A percentile compares a stretch with the other conserved stretches of the same genome.
Conservation (phyloP, 305 asterid species). For the Fraxinus baroniana region DNA sequence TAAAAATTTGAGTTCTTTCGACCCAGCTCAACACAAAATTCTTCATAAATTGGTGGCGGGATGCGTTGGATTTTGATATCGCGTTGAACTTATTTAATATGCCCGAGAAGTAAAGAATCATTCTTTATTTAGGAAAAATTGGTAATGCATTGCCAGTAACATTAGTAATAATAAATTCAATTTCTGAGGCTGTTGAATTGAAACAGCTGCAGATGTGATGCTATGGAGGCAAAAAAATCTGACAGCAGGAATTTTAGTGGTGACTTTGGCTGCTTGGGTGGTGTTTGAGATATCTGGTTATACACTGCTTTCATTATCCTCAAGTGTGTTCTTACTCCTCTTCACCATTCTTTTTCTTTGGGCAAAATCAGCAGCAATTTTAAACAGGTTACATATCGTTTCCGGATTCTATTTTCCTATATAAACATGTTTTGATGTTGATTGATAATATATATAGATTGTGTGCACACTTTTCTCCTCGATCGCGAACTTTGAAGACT, state of each 20-base stretch:
- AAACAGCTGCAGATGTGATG: constrained; percentile 82
- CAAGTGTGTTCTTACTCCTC: constrained; percentile 74
- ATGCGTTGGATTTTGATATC: too few species aligned
- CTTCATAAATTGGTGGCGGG: too few species aligned
- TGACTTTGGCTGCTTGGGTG: constrained; percentile 68
- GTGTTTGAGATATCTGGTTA: constrained; percentile 82
- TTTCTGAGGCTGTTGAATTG: constrained; percentile 18
- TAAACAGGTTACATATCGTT: not conserved
- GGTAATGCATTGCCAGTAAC: not conserved
- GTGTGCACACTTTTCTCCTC: not conserved
- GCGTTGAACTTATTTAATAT: too few species aligned
- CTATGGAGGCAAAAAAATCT: constrained; percentile 72
- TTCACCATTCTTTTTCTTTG: constrained; percentile 1
- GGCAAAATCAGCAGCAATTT: constrained; percentile 76
- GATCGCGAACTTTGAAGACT: not conserved
- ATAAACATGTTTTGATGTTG: not conserved
- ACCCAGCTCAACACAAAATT: too few species aligned
- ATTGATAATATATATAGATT: too few species aligned
- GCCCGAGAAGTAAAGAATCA: too few species aligned
- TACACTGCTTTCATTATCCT: constrained; percentile 62
- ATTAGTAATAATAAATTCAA: not conserved
- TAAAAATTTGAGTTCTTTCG: too few species aligned
- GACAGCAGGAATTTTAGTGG: too few species aligned
- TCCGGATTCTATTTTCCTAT: not conserved
- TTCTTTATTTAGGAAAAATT: too few species aligned